phyloP scores from a whole-genome alignment of 441 rosid species.

The Gossypium gossypioides region DNA sequence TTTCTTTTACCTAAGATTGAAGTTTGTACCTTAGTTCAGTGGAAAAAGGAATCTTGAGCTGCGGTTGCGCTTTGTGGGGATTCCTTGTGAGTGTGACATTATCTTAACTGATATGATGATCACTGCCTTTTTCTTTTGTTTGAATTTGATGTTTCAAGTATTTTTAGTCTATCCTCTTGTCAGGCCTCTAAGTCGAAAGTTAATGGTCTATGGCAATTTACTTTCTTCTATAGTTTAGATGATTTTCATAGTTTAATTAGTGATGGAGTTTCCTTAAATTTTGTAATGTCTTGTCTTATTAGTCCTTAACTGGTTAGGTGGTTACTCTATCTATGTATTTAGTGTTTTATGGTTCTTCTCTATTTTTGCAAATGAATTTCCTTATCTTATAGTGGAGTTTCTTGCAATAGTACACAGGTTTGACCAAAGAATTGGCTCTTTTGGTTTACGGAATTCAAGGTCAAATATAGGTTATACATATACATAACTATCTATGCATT shows the following conservation, averaged over 20 bases:
- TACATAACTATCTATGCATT: not conserved
- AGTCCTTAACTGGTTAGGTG: not conserved
- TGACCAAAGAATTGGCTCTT: not conserved
- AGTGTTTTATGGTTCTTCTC: not conserved
- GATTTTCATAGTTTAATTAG: not conserved
- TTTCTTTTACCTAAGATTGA: not conserved
- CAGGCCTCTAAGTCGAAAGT: not conserved
- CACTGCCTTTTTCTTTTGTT: not conserved
- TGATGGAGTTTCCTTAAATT: not conserved
- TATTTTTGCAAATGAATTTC: not conserved
- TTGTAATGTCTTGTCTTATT: not conserved
- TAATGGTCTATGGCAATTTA: not conserved
- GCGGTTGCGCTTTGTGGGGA: not conserved
- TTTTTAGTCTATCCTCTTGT: not conserved
- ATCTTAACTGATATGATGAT: not conserved
- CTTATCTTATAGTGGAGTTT: not conserved
- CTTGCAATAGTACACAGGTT: not conserved
- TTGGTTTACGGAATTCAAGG: not conserved
- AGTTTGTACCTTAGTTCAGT: not conserved
- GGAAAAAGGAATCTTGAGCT: not conserved
- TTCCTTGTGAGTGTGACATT: not conserved
- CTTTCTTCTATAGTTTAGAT: not conserved
- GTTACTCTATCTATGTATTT: not conserved
- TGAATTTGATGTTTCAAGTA: not conserved
- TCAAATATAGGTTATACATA: not conserved